Conservation (phyloP, 768 basidiomycete species). For the Leccinum ochraceum region DNA sequence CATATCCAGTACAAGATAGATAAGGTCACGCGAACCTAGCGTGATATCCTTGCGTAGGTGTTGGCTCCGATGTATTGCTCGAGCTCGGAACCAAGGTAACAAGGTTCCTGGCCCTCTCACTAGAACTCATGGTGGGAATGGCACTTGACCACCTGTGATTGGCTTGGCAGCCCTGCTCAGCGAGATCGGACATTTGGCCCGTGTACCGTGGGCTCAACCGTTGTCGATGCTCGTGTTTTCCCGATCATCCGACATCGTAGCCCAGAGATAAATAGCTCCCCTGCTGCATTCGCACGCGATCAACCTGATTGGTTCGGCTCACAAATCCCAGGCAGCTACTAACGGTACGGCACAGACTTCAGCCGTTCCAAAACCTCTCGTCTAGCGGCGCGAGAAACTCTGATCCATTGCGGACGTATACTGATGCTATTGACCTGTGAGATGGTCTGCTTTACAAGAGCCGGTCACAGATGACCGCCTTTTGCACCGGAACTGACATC, state of each 20-base stretch:
- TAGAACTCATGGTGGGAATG: neutral
- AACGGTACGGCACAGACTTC: neutral
- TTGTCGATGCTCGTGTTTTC: neutral
- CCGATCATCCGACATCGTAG: slow-evolving; percentile 2
- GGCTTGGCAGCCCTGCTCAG: neutral
- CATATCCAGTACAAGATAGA: neutral
- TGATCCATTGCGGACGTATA: neutral
- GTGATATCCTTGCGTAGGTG: neutral
- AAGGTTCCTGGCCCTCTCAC: neutral
- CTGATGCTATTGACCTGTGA: neutral
- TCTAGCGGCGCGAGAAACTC: neutral
- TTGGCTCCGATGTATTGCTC: neutral
- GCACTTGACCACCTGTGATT: neutral
- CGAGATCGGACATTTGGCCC: neutral
- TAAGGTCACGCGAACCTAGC: neutral
- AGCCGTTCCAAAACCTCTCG: neutral
- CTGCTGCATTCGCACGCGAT: neutral
- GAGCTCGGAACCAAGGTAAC: neutral
- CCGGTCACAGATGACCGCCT: neutral
- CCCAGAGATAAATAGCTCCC: neutral
- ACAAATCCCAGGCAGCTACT: neutral
- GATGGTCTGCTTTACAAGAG: neutral
- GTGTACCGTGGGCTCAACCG: neutral
- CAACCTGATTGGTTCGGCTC: neutral
- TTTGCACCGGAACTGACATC: neutral